Percentiles rank a stretch among this genome's conserved stretches.
Evolutionary conservation across 2,329 filamentous ascomycete species (phyloP).

Genomic region (Penicillium frequentans): DNA sequence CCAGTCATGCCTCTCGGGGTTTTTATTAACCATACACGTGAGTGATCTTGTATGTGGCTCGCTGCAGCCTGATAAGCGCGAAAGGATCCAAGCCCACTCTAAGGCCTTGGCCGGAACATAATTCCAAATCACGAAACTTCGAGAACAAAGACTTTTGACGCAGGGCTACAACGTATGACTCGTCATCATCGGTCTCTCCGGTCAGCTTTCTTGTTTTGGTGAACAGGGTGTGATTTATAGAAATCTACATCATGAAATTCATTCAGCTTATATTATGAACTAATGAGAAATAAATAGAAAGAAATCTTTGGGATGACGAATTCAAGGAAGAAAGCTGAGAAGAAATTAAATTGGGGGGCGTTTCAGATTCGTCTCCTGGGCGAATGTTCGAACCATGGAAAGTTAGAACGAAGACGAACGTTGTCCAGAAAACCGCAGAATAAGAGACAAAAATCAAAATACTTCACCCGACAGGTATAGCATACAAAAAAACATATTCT

Average conservation of each 20-base stretch:
- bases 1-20: background rate
- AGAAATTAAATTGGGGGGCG: background rate
- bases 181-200: background rate
- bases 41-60: background rate
- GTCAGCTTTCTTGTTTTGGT: background rate
- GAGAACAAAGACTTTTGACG: background rate
- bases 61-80: conserved; percentile 1
- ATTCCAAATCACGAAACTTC: conserved; percentile 8
- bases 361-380: background rate
- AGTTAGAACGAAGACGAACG: background rate
- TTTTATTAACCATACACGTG: background rate
- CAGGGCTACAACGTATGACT: background rate
- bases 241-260: background rate
- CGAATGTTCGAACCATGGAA: background rate
- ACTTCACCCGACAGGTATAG: background rate
- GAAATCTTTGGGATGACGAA: background rate
- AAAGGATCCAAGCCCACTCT: conserved; percentile 4
- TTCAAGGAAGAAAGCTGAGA: background rate
- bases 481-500: background rate
- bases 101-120: conserved; percentile 2
- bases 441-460: background rate
- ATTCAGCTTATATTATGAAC: background rate
- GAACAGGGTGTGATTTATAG: background rate
- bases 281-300: background rate
- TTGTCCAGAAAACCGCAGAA: background rate